Evolutionary conservation across 225 moss, liverwort and hornwort species (phyloP).

Genomic region (Bryum argenteum): DNA sequence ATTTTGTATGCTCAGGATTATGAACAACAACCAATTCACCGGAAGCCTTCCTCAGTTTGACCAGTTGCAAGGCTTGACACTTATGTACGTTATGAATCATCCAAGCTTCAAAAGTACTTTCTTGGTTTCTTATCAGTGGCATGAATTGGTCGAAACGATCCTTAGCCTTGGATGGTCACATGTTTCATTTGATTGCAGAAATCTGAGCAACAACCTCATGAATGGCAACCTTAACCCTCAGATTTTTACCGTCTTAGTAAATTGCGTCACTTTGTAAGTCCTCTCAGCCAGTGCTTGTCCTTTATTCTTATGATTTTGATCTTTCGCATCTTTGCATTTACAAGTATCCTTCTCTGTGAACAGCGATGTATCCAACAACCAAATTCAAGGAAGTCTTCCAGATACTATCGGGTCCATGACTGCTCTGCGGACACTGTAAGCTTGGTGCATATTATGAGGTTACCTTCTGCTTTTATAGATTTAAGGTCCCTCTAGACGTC

Average conservation of each 20-base stretch:
- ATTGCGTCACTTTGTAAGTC: constrained; percentile 51
- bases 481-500: no score
- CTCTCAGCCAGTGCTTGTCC: constrained; percentile 2
- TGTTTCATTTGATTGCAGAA: constrained; percentile 37
- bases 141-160: not conserved
- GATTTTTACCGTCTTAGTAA: constrained; percentile 37
- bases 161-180: not conserved
- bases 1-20: constrained; percentile 29
- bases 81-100: constrained; percentile 24
- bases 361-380: constrained; percentile 61
- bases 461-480: not conserved
- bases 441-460: not conserved
- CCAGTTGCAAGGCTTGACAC: constrained; percentile 30
- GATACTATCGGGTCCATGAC: constrained; percentile 44
- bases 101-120: not conserved
- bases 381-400: constrained; percentile 60
- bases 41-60: constrained; percentile 53
- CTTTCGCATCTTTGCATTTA: not conserved
- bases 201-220: constrained; percentile 44
- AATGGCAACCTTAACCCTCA: constrained; percentile 53
- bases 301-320: not conserved
- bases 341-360: constrained; percentile 23
- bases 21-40: constrained; percentile 51
- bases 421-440: constrained; percentile 63
- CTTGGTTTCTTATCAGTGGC: no score